Base-by-base conservation (phyloP, 768 basidiomycete genomes). In the Psilocybe tampanensis region DNA sequence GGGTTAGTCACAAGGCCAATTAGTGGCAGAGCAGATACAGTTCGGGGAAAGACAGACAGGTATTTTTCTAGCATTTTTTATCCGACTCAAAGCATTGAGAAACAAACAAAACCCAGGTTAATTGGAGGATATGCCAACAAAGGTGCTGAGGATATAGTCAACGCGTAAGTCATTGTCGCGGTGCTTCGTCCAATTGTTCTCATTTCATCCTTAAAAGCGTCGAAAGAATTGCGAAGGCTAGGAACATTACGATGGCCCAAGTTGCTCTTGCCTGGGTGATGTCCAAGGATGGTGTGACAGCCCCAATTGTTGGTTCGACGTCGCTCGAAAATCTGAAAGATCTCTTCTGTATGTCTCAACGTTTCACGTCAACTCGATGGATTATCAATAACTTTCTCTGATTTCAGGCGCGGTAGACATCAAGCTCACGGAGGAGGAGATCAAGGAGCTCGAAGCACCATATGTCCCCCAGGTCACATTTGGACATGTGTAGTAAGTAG, bases 261-360 rank as follows among this genome's bases (percentile, higher is more conserved):
- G 69, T 85, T 7, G 73, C 82, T 2, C 60, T 84, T 22, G 81
- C 83, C 12, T 87, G 85, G 85, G 68, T 73, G 2, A 59, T 82
- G 50, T 64, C 74, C 77, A 77, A 60, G 70, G 76, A n/a, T 74
- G 78, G 70, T 23, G 78, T 87, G 4, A 72, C 83, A 0, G 85
- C 84, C 1, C 86, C 86, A 0, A 84, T 88, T 62, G 76, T 86
- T 32, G 86, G 85, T 0, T 75, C 79, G 0, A 83, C 81, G 1
- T 82, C 77, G 26, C 58, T 80, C 4, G 72, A 81, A 24, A 82
- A 85, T 54, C 67, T 86, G 23, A 64, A 76, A 21, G 85, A 86
- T 50, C 64, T 85, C 15, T 72, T 84, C 49, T 80, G 80, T 79
- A 11, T 1, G 47, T 42, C 4, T 9, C 9, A 29, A 29, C 9